These are phyloP conservation scores for Sutorius australiensis DNA, from an alignment of 768 basidiomycete genomes.

Conservation along the genomic window DNA sequence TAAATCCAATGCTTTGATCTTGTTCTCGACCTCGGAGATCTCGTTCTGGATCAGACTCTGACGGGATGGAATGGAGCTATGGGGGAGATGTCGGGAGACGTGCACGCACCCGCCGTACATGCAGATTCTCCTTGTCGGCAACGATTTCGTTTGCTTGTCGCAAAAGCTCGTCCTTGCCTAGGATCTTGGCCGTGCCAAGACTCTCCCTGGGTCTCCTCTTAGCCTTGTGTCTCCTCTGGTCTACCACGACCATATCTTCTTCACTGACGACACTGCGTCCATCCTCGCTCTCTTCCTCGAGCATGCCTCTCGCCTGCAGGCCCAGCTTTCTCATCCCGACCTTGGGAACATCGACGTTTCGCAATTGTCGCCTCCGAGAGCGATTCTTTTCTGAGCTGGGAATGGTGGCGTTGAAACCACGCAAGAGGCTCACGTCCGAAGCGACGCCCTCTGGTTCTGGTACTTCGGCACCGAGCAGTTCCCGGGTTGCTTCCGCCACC, in stretches of 20 bases:
- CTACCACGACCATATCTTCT: constrained; percentile 68
- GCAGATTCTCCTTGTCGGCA: constrained; percentile 88
- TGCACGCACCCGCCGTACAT: constrained; percentile 69
- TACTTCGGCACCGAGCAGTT: constrained; percentile 65
- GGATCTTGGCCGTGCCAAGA: constrained; percentile 60
- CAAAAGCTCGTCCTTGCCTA: constrained; percentile 81
- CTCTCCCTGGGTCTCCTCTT: constrained; percentile 59
- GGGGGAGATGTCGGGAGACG: constrained; percentile 2
- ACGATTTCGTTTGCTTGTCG: constrained; percentile 83
- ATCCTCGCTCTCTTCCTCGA: constrained; percentile 49
- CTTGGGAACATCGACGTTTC: constrained; percentile 72
- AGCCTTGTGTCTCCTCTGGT: constrained; percentile 31
- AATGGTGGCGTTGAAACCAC: constrained; percentile 93
- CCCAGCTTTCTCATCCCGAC: constrained; percentile 80
- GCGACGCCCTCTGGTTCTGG: constrained; percentile 73
- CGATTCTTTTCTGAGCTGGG: constrained; percentile 83
- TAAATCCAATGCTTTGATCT: constrained; percentile 80
- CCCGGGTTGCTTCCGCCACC: constrained; percentile 77
- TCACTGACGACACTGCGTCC: constrained; percentile 66
- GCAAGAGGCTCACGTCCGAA: constrained; percentile 72
- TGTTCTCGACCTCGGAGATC: constrained; percentile 83
- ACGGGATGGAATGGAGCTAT: constrained; percentile 5
- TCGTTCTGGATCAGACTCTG: constrained; percentile 85
- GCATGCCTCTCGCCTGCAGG: constrained; percentile 71
- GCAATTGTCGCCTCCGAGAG: constrained; percentile 69